Conservation (phyloP, 2,329 filamentous ascomycete genomes). For the Exophiala spinifera region DNA sequence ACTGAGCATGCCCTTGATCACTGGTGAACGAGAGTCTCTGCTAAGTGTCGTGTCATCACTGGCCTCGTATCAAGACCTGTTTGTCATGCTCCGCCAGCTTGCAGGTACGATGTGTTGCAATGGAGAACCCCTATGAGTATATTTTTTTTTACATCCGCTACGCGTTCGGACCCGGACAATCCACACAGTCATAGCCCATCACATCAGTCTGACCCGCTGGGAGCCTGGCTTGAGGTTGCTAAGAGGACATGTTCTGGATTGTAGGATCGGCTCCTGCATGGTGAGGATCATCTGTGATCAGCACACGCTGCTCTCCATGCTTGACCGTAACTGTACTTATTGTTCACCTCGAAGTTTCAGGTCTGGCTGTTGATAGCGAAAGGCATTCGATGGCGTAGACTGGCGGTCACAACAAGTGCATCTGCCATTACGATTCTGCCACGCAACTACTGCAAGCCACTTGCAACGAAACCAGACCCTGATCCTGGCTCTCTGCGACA, state of each 20-base stretch:
- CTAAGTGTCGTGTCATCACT: neutral
- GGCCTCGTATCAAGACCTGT: neutral
- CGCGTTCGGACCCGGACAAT: slow-evolving; percentile 11
- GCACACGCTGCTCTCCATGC: neutral
- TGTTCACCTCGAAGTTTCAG: neutral
- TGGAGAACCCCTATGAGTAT: neutral
- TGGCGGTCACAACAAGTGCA: slow-evolving; percentile 20
- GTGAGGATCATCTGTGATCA: slow-evolving; percentile 16
- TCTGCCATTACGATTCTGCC: slow-evolving; percentile 7
- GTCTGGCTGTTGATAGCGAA: neutral
- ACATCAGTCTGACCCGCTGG: slow-evolving; percentile 11
- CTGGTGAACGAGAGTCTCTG: neutral
- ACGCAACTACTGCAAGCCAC: slow-evolving; percentile 23
- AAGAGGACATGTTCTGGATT: slow-evolving; percentile 22
- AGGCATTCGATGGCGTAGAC: slow-evolving; percentile 8
- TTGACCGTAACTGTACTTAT: neutral
- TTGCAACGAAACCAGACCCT: slow-evolving; percentile 6
- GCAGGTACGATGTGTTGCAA: neutral
- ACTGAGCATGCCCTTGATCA: neutral
- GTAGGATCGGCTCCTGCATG: slow-evolving; percentile 9
- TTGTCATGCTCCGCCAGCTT: neutral
- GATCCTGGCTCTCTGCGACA: slow-evolving; percentile 5
- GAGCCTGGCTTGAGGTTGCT: neutral
- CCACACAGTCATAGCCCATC: slow-evolving; percentile 10
- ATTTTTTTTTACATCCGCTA: neutral